A percentile compares a stretch with the other conserved stretches of the same genome.
phyloP scores from a whole-genome alignment of 1,284 basidiomycete genomes.

The Takashimella tepidaria region DNA sequence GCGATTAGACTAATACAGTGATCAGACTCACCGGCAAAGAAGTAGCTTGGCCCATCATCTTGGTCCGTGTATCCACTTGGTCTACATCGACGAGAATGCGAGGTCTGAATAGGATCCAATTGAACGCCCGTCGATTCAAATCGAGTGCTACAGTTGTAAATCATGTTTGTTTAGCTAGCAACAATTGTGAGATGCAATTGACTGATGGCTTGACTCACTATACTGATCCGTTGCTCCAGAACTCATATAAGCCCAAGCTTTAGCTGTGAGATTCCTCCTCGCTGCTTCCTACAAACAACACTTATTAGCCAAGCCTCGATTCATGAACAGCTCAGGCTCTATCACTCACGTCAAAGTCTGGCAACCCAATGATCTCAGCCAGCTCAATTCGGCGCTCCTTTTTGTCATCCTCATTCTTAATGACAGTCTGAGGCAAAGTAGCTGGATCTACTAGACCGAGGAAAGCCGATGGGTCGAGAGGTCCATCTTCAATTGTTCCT shows the following conservation, averaged over 20 bases:
- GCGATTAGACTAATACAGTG: neutral
- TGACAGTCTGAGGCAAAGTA: conserved; percentile 26
- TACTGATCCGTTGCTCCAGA: conserved; percentile 46
- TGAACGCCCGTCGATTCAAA: conserved; percentile 40
- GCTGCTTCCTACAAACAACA: conserved; percentile 34
- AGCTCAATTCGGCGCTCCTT: conserved; percentile 32
- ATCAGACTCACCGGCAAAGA: conserved; percentile 29
- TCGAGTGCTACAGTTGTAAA: conserved; percentile 38
- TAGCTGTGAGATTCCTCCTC: conserved; percentile 32
- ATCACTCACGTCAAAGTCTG: conserved; percentile 42
- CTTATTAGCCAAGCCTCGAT: neutral
- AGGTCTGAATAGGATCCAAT: conserved; percentile 46
- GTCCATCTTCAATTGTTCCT: conserved; percentile 41
- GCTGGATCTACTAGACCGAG: conserved; percentile 26
- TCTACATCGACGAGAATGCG: conserved; percentile 43
- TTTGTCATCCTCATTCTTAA: conserved; percentile 14
- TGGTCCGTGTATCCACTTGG: conserved; percentile 36
- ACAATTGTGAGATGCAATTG: too few species aligned
- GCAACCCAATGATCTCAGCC: conserved; percentile 43
- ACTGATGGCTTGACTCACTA: conserved; percentile 29
- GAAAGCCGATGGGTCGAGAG: conserved; percentile 27
- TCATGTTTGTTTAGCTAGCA: too few species aligned
- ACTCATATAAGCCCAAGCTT: conserved; percentile 48
- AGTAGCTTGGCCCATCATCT: conserved; percentile 40
- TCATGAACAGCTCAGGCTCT: neutral